Evolutionary conservation across 1,284 basidiomycete species (phyloP).

Genomic region (Entoloma clypeatum): DNA sequence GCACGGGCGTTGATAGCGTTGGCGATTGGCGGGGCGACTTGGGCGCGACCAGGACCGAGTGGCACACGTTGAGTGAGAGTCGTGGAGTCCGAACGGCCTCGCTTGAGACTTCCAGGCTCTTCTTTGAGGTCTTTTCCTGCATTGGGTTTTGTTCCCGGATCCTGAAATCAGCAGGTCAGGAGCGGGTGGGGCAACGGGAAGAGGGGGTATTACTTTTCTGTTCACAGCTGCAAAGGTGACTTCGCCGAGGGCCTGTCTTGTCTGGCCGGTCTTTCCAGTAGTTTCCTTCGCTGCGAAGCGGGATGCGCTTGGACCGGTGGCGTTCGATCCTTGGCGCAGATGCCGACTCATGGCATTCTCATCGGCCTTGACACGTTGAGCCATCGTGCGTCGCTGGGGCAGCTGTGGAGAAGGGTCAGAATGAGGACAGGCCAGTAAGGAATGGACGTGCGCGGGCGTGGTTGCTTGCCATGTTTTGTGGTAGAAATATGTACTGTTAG

Average conservation of each 20-base stretch:
- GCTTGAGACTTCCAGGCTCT: constrained; percentile 58
- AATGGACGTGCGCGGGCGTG: constrained; percentile 47
- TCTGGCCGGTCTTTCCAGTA: constrained; percentile 42
- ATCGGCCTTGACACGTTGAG: constrained; percentile 63
- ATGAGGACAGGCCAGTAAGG: constrained; percentile 14
- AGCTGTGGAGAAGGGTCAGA: constrained; percentile 24
- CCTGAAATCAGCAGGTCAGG: constrained; percentile 27
- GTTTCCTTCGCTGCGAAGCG: constrained; percentile 46
- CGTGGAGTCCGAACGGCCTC: constrained; percentile 58
- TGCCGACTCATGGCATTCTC: constrained; percentile 71
- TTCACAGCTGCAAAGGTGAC: constrained; percentile 70
- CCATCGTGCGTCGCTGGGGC: constrained; percentile 39
- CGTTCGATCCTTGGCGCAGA: constrained; percentile 53
- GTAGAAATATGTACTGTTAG: constrained; percentile 23
- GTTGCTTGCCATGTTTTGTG: constrained; percentile 51
- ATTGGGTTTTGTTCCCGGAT: constrained; percentile 38
- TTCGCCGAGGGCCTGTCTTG: constrained; percentile 66
- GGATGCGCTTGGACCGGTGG: constrained; percentile 39
- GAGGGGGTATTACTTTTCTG: constrained; percentile 46
- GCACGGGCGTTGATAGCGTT: constrained; percentile 37
- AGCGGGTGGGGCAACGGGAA: constrained; percentile 1
- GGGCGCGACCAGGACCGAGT: constrained; percentile 51
- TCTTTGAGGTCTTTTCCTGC: constrained; percentile 52
- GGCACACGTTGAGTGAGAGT: constrained; percentile 63
- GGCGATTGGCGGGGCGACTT: constrained; percentile 38